Conservation (phyloP, 2,329 filamentous ascomycete species). For the Diaporthe citrichinensis region DNA sequence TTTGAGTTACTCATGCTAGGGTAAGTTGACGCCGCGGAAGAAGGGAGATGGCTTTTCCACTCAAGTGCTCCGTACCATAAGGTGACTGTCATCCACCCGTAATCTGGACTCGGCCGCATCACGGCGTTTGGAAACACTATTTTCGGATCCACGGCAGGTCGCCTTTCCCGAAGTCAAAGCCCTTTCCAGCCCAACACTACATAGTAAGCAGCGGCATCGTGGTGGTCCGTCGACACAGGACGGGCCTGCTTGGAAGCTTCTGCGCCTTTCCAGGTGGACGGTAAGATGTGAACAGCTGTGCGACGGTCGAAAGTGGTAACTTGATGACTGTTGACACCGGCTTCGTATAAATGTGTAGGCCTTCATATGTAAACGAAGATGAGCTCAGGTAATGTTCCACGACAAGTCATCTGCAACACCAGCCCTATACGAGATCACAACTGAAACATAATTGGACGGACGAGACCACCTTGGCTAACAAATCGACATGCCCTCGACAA, state of each 20-base stretch:
- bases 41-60: not conserved
- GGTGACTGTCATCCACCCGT: conserved; percentile 11
- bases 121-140: conserved; percentile 19
- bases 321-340: conserved; percentile 3
- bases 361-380: not conserved
- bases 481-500: conserved; percentile 34
- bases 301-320: not conserved
- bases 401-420: conserved; percentile 3
- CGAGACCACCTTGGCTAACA: not conserved
- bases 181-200: not conserved
- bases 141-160: not conserved
- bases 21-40: not conserved
- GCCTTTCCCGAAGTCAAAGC: conserved; percentile 13
- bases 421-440: not conserved
- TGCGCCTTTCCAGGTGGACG: conserved; percentile 5
- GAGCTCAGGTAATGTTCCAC: conserved; percentile 9
- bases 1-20: conserved; percentile 21
- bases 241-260: conserved; percentile 9
- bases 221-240: not conserved
- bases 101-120: conserved; percentile 20
- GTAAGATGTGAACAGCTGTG: not conserved
- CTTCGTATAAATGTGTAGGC: not conserved
- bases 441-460: no score
- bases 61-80: not conserved
- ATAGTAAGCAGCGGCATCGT: conserved; percentile 23